phyloP scores from a whole-genome alignment of 805 yeast genomes.

The Hanseniaspora vineae region DNA sequence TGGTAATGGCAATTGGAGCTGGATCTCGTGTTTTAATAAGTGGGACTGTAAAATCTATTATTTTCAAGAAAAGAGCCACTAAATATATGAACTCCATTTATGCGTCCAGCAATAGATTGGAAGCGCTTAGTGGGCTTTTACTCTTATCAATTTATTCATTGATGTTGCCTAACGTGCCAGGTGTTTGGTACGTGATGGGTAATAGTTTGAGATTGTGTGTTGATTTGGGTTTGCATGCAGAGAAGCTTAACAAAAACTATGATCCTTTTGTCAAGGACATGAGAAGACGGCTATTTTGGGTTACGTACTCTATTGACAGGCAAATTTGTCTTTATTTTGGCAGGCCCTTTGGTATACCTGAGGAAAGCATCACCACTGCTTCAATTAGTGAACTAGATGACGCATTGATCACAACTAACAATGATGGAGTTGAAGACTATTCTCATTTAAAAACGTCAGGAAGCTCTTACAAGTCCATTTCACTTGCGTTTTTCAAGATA shows the following conservation, averaged over 20 bases:
- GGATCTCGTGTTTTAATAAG: conserved; percentile 60
- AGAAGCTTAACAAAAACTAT: conserved; percentile 28
- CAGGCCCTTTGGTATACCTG: conserved; percentile 82
- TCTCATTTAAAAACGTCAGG: conserved; percentile 24
- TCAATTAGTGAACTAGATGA: conserved; percentile 73
- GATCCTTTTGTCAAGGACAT: conserved; percentile 53
- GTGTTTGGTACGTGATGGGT: conserved; percentile 87
- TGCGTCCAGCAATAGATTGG: conserved; percentile 47
- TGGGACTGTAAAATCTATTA: conserved; percentile 50
- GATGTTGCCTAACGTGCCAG: conserved; percentile 84
- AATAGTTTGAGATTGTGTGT: conserved; percentile 68
- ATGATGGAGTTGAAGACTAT: conserved; percentile 28
- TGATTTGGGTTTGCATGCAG: conserved; percentile 76
- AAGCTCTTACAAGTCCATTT: conserved; percentile 57
- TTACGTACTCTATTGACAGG: conserved; percentile 74
- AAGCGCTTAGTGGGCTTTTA: conserved; percentile 59
- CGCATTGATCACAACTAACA: conserved; percentile 33
- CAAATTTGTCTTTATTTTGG: conserved; percentile 80
- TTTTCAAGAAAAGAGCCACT: conserved; percentile 57
- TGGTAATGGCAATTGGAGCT: conserved; percentile 70
- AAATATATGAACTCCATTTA: conserved; percentile 45
- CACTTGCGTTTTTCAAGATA: conserved; percentile 54
- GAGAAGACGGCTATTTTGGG: conserved; percentile 76
- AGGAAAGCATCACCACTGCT: conserved; percentile 56
- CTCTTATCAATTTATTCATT: conserved; percentile 58